phyloP scores from a whole-genome alignment of 2,329 filamentous ascomycete genomes.

The Verticillium longisporum region DNA sequence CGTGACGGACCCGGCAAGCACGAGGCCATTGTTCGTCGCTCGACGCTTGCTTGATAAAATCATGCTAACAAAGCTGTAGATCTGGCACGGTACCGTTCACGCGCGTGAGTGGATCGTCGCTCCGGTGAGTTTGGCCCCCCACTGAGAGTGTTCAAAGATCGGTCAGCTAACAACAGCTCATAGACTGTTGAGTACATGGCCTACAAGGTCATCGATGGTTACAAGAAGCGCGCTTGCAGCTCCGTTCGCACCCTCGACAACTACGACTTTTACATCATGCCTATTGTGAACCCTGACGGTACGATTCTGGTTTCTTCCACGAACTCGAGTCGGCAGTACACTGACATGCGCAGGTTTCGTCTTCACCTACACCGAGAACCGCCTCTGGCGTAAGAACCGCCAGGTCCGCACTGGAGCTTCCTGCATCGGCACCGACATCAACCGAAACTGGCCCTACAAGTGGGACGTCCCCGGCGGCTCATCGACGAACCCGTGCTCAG shows the following conservation, averaged over 20 bases:
- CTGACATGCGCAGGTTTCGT: conserved; percentile 40
- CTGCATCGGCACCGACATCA: conserved; percentile 49
- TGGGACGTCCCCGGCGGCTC: conserved; percentile 44
- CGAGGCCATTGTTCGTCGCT: conserved; percentile 25
- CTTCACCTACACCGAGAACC: conserved; percentile 48
- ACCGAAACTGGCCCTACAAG: conserved; percentile 53
- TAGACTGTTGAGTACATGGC: conserved; percentile 37
- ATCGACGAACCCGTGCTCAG: conserved; percentile 42
- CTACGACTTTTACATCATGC: conserved; percentile 55
- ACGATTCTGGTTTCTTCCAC: conserved; percentile 3
- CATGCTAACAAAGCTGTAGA: conserved; percentile 1
- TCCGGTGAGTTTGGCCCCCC: neutral
- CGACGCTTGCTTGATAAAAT: neutral
- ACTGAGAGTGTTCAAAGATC: neutral
- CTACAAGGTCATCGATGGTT: conserved; percentile 33
- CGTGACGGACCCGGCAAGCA: conserved; percentile 29
- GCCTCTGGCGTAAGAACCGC: conserved; percentile 58
- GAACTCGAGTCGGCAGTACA: neutral
- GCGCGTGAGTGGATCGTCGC: conserved; percentile 45
- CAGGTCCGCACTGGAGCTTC: conserved; percentile 27
- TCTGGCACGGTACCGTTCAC: conserved; percentile 46
- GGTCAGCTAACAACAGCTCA: neutral
- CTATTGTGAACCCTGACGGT: conserved; percentile 47
- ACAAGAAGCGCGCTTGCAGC: conserved; percentile 22
- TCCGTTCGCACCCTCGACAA: conserved; percentile 38